These are phyloP conservation scores for Aspergillus sp. DNA, from an alignment of 2,329 filamentous ascomycete genomes.

Conservation along the genomic window DNA sequence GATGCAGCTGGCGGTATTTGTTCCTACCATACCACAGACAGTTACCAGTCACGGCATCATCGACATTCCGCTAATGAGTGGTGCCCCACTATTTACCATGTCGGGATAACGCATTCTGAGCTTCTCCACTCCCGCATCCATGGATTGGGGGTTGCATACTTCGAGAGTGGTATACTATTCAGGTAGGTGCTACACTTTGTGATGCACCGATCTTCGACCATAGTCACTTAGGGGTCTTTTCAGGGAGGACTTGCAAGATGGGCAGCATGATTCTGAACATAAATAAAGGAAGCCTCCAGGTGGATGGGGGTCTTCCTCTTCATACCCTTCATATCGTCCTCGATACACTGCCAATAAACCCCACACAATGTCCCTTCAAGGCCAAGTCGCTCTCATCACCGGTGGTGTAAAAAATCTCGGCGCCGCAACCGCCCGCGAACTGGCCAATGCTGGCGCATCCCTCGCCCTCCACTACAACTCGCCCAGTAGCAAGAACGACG, in stretches of 20 bases:
- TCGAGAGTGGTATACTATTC: neutral
- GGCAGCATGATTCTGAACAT: neutral
- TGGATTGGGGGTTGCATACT: neutral
- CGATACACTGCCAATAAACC: neutral
- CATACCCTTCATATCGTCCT: neutral
- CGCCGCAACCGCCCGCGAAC: slow-evolving; percentile 31
- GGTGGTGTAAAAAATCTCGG: slow-evolving; percentile 41
- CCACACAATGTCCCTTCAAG: slow-evolving; percentile 29
- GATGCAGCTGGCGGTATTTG: too few species aligned
- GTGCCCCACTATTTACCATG: neutral
- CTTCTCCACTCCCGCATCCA: neutral
- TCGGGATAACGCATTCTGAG: slow-evolving; percentile 18
- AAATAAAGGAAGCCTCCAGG: neutral
- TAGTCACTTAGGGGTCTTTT: too few species aligned
- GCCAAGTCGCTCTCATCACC: slow-evolving; percentile 38
- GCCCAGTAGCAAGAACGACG: slow-evolving; percentile 30
- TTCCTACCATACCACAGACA: neutral
- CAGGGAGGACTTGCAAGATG: too few species aligned
- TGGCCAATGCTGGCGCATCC: slow-evolving; percentile 30
- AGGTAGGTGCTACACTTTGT: too few species aligned
- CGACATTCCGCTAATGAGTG: neutral
- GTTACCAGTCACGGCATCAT: neutral
- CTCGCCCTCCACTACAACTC: slow-evolving; percentile 41
- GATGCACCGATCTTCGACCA: too few species aligned
- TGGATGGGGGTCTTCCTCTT: neutral